Evolutionary conservation across 352 stramenopile genomes (phyloP).

Genomic region (Stramenopiles sp.): DNA sequence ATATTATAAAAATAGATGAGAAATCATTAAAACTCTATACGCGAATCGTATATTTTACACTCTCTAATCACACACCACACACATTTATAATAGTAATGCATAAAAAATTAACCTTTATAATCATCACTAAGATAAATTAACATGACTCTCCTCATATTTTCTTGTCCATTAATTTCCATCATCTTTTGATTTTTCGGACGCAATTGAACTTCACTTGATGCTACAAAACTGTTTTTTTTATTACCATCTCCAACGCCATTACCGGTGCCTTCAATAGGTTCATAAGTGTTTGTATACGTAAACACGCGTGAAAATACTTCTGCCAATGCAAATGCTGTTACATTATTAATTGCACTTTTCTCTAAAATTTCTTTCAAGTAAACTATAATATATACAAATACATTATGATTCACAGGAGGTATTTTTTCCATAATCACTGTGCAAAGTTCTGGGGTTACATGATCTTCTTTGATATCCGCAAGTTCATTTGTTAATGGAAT

Average conservation of each 20-base stretch:
- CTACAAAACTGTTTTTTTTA: neutral
- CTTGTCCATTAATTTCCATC: neutral
- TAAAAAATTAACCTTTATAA: neutral
- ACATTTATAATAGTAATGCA: neutral
- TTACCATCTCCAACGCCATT: neutral
- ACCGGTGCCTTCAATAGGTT: neutral
- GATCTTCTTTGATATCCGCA: neutral
- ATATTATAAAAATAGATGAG: no score
- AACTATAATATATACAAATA: conserved; percentile 85
- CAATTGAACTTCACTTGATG: neutral
- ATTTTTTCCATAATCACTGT: conserved; percentile 43
- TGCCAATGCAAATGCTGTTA: neutral
- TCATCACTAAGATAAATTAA: neutral
- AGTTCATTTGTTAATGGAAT: neutral
- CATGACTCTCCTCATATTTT: neutral
- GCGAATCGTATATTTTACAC: no score
- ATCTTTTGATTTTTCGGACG: neutral
- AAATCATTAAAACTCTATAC: no score
- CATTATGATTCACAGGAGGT: conserved; percentile 80
- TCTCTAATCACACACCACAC: no score
- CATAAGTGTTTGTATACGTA: neutral
- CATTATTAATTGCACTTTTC: neutral
- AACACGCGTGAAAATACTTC: neutral
- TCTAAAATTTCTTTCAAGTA: conserved; percentile 79
- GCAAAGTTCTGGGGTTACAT: conserved; percentile 18